Evolutionary conservation across 2,329 filamentous ascomycete genomes (phyloP).

Genomic region (Fusarium virguliforme): DNA sequence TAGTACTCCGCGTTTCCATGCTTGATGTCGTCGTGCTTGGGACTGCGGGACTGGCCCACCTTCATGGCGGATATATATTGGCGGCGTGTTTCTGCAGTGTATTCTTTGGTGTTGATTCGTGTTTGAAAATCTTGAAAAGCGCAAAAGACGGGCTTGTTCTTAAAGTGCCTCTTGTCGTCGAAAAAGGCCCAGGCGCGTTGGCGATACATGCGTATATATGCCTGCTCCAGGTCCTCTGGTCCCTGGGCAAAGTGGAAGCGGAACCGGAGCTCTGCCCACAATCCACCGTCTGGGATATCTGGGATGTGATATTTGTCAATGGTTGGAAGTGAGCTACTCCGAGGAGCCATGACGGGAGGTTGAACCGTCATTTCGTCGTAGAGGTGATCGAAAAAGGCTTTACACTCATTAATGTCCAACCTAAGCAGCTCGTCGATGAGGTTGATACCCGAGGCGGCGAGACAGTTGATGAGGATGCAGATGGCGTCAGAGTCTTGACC

Average conservation of each 20-base stretch:
- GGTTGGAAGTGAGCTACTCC: not conserved
- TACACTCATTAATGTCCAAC: not conserved
- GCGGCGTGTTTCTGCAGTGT: not conserved
- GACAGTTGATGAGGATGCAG: slow-evolving; percentile 5
- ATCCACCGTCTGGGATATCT: not conserved
- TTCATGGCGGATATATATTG: not conserved
- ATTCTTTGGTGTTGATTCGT: not conserved
- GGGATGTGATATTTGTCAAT: not conserved
- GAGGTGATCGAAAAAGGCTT: slow-evolving; percentile 1
- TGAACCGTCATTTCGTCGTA: slow-evolving; percentile 10
- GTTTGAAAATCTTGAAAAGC: not conserved
- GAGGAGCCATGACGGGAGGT: not conserved
- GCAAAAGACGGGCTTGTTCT: not conserved
- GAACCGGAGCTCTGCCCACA: not conserved
- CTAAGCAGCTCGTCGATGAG: slow-evolving; percentile 1
- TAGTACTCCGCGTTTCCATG: not conserved
- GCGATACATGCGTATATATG: slow-evolving; percentile 21
- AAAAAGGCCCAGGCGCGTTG: slow-evolving; percentile 32
- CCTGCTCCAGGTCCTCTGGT: not conserved
- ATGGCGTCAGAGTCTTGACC: not conserved
- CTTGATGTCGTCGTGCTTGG: not conserved
- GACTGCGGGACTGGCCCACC: not conserved
- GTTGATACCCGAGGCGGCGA: slow-evolving; percentile 18
- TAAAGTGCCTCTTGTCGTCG: not conserved
- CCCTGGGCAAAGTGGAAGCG: not conserved